Evolutionary conservation across 495 filamentous ascomycete genomes (phyloP), one percentile per base, ranked within the genome.

Genomic region (Daldinia childiae): DNA sequence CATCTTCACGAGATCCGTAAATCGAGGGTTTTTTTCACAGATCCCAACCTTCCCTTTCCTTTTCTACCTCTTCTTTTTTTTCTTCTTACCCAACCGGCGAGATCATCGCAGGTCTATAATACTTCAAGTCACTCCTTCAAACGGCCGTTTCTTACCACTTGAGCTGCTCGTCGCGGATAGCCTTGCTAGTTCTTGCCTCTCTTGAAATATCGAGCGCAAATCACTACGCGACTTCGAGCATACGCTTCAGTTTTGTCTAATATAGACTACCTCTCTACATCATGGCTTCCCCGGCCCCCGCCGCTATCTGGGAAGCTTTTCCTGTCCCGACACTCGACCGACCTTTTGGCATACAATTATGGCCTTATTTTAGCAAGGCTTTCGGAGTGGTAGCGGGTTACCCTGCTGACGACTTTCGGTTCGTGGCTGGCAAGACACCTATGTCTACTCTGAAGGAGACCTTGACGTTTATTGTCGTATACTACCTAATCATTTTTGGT

Each of bases 341-440:
- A 73, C 95, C 95, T 12, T 98, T 99, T 78, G 95, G 94, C 77
- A 84, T 98, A 66, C 83, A 91, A 48, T 81, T 98, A 81, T 99
- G 95, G 95, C 95, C 95, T 66, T 87, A 95, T 82, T 99, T 98
- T 87, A 90, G 90, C 82, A 89, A 92, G 82, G 89, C 86, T 74
- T 98, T 90, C 81, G 88, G 90, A 78, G 76, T 80, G 38, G 87
- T 92, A 52, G 86, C 85, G 60, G 95, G 94, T 69, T 91, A 89
- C 77, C 84, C 87, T 58, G 88, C 91, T 57, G 85, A 91, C 55
- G 88, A 92, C 64, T 92, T 93, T 77, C 81, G 83, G 58, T 92
- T 94, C 81, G 79, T 83, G 66, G 82, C 87, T n/a, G 89, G 88
- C 69, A 78, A 81, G 66, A 93, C 89, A 29, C 90, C 90, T 63